Conservation (phyloP, 2,329 filamentous ascomycete genomes). For the Periconia macrospinosa region DNA sequence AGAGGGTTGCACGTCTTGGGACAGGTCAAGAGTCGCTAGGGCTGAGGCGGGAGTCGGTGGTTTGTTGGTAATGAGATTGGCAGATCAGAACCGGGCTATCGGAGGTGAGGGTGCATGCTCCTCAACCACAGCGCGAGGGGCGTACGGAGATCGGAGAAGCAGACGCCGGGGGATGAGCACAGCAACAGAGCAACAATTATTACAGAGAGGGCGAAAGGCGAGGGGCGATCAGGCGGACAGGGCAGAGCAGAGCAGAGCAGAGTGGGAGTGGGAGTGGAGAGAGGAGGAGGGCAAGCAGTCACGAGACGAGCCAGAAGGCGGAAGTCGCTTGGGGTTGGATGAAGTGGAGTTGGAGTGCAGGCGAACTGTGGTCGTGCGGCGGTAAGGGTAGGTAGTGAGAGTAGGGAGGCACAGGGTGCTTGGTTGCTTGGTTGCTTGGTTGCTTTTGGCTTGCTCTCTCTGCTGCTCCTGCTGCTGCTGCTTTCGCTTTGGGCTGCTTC, state of each 20-base stretch:
- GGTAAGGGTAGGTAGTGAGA: constrained; percentile 1
- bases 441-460: no score
- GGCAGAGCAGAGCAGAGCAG: background rate
- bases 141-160: background rate
- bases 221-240: constrained; percentile 2
- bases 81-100: constrained; percentile 9
- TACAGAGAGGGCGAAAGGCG: background rate
- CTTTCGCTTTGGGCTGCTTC: no score
- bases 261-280: no score
- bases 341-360: constrained; percentile 5
- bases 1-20: constrained; percentile 14
- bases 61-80: background rate
- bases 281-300: constrained; percentile 1
- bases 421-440: no score
- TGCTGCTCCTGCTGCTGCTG: no score
- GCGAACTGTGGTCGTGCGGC: background rate
- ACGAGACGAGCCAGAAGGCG: constrained; percentile 12
- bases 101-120: constrained; percentile 21
- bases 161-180: no score
- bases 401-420: background rate
- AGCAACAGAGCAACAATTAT: background rate
- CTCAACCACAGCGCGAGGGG: background rate
- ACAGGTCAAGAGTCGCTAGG: constrained; percentile 1
- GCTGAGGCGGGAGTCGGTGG: background rate
- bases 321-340: constrained; percentile 2